A percentile compares a stretch with the other conserved stretches of the same genome.
Evolutionary conservation across 805 yeast species (phyloP).

Genomic region (Candida railenensis): DNA sequence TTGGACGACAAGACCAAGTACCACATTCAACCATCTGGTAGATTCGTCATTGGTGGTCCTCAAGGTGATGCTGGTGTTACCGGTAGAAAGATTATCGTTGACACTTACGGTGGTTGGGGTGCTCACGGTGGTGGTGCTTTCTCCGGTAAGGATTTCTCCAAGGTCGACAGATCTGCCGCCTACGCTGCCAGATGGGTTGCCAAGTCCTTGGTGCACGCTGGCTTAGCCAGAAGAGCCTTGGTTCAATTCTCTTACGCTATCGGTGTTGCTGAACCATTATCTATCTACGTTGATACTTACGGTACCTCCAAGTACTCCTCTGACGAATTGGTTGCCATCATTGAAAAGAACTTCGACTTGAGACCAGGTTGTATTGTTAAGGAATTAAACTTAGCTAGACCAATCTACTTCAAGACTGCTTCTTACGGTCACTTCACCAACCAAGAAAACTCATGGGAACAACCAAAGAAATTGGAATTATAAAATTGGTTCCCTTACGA

Average conservation of each 20-base stretch:
- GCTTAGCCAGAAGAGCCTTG: constrained; percentile 93
- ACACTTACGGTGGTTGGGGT: constrained; percentile 99
- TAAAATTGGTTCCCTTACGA: constrained; percentile 28
- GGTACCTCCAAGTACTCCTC: constrained; percentile 93
- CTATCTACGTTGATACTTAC: constrained; percentile 95
- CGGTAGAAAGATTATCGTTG: constrained; percentile 99
- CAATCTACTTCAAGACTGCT: constrained; percentile 98
- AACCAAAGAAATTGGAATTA: constrained; percentile 76
- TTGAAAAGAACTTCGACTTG: constrained; percentile 92
- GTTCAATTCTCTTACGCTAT: constrained; percentile 99
- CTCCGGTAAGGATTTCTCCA: constrained; percentile 99
- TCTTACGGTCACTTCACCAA: constrained; percentile 99
- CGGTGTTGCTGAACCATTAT: constrained; percentile 99
- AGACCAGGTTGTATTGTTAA: constrained; percentile 99
- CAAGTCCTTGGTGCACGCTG: constrained; percentile 93
- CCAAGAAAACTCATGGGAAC: constrained; percentile 99
- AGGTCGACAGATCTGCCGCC: constrained; percentile 99
- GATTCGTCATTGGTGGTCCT: constrained; percentile 99
- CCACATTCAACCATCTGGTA: constrained; percentile 99
- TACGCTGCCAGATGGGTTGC: constrained; percentile 99
- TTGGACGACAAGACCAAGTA: constrained; percentile 93
- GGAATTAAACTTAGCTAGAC: constrained; percentile 97
- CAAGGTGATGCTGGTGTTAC: constrained; percentile 99
- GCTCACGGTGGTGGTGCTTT: constrained; percentile 99
- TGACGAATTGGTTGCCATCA: constrained; percentile 86